Base-by-base conservation (phyloP, 1,284 basidiomycete genomes). In the Rhodotorula glutinis region DNA sequence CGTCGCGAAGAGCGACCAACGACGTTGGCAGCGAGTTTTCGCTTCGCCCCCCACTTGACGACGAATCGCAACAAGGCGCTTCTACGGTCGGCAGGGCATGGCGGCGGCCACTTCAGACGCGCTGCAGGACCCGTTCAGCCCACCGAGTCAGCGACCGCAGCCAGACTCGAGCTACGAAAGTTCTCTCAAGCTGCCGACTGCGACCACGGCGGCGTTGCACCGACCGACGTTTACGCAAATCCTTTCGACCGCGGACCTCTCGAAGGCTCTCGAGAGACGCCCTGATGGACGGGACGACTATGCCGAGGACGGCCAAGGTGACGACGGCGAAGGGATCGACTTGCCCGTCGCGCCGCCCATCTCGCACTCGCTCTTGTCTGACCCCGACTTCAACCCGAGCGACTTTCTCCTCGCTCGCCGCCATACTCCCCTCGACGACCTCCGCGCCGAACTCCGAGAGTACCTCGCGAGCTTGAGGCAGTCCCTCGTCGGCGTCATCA, bases 401-500 rank as follows among this genome's bases (percentile, higher is more conserved):
- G 60, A 65, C 29, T 71, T 73, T 62, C 46, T 73, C 46, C 63
- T 73, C 53, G 46, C 40, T 2, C 55, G 72, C 25, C 44, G 72
- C n/a, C 72, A 71, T 41, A 65, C 69, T 2, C 58, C 58, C 23
- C 53, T 73, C 30, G 72, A 73, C 19, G 69, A 73, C 19, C 56
- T 73, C n/a, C 57, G 60, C 40, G 27, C 30, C 0, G 57, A 98
- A 77, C 83, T 98, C 21, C 85, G 92, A 40, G 87, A 89, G 65
- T 97, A 97, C 79, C 83, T 92, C 65, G 85, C 85, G 1, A 82
- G 84, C 21, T 81, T 98, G 73, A 92, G 94, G 76, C 90, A 93
- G 77, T 92, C 96, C 77, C 85, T 98, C 40, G 91, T 97, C 40
- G 87, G 87, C 76, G 86, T 98, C 76, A 97, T 98, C 79, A 97